Evolutionary conservation across 2,329 filamentous ascomycete genomes (phyloP), one percentile per base, ranked within the genome.

Genomic region (Botrytis medusae): DNA sequence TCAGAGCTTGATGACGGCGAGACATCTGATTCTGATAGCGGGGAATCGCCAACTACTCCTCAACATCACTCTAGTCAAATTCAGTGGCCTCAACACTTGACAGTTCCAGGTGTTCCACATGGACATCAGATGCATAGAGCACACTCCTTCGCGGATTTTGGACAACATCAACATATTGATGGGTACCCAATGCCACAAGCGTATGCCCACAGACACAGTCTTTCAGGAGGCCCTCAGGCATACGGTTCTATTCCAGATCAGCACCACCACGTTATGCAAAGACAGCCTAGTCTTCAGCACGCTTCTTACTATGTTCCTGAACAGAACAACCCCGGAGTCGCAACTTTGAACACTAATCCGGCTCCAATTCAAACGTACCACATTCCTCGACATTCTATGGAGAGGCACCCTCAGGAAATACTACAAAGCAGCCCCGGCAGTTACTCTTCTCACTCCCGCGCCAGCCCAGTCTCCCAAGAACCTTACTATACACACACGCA

Each of bases 261-360:
- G n/a, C 72, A 77, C 40, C 77, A 77, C 67, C 82, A 86, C 62
- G 85, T 85, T 40, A 77, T 79, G 51, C 77, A 80, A 37, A 77
- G 79, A 75, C 76, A 76, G n/a, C 76, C 79, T 22, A 79, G 76
- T 71, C 76, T 80, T n/a, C 79, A 80, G 14, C 77, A 80, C 54
- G 73, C 79, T 22, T 78, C 79, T 25, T 81, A 81, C 64, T 91
- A 89, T 77, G 84, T 90, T 44, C 86, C 89, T 1, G 89, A 91
- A 73, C 87, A 89, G 76, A 86, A 84, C 79, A 90, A 90, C 77
- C 88, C 89, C 16, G 87, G 86, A 20, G 86, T 91, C 9, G 88
- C 88, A 46, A 90, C 88, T 20, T 87, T 90, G 85, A 88, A 87
- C 80, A 85, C 87, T 18, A 85, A 84, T 75, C 78, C 83, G 10